Evolutionary conservation across 2,329 filamentous ascomycete species (phyloP).

Genomic region (Fusarium praegraminearum): DNA sequence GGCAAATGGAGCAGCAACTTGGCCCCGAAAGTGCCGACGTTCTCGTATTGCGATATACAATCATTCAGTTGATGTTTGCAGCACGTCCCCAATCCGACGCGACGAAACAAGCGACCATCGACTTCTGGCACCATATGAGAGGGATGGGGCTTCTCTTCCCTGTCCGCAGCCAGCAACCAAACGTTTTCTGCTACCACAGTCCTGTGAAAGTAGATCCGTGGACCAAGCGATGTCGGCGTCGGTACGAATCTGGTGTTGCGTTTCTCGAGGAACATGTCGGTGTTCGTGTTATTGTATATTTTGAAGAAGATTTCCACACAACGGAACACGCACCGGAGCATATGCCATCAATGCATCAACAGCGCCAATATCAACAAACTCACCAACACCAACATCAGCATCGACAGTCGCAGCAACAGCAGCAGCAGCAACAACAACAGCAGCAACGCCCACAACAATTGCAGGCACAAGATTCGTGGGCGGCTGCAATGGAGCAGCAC

Average conservation of each 20-base stretch:
- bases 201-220: constrained; percentile 59
- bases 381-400: constrained; percentile 24
- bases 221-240: constrained; percentile 58
- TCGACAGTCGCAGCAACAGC: constrained; percentile 17
- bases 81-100: constrained; percentile 51
- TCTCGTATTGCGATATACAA: constrained; percentile 56
- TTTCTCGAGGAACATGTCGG: constrained; percentile 56
- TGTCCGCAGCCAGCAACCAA: constrained; percentile 54
- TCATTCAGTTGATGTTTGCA: constrained; percentile 56
- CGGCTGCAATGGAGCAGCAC: constrained; percentile 50
- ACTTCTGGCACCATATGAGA: constrained; percentile 55
- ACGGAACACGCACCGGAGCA: constrained; percentile 54
- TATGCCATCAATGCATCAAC: constrained; percentile 34
- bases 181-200: constrained; percentile 59
- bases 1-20: constrained; percentile 53
- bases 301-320: constrained; percentile 60
- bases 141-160: constrained; percentile 53
- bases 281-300: constrained; percentile 56
- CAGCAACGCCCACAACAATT: constrained; percentile 38
- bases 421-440: constrained; percentile 18
- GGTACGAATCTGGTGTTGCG: constrained; percentile 55
- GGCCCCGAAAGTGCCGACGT: constrained; percentile 53
- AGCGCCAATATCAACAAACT: constrained; percentile 31
- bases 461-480: constrained; percentile 53
- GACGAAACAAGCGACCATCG: constrained; percentile 53